Evolutionary conservation across 768 basidiomycete genomes (phyloP).

Genomic region (Hortiboletus campestris): DNA sequence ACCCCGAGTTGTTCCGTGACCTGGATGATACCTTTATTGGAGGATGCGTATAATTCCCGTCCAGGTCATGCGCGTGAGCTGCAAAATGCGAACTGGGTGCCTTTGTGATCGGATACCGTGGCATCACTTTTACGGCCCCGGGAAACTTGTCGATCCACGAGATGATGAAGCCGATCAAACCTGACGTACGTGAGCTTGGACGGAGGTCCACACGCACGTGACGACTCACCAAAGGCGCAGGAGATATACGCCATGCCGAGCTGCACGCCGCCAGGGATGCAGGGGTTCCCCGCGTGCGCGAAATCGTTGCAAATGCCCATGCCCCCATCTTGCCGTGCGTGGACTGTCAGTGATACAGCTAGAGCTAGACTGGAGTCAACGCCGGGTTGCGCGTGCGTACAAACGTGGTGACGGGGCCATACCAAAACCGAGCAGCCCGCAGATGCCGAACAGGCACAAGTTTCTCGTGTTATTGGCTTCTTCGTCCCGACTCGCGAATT

Average conservation of each 20-base stretch:
- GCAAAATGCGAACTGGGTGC: constrained; percentile 30
- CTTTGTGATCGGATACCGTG: constrained; percentile 29
- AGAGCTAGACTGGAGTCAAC: constrained; percentile 15
- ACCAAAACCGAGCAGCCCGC: constrained; percentile 21
- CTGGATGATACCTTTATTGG: constrained; percentile 7
- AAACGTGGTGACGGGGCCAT: neutral
- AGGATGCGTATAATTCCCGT: constrained; percentile 15
- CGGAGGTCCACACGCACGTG: neutral
- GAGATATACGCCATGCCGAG: constrained; percentile 32
- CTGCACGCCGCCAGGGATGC: constrained; percentile 21
- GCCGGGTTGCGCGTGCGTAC: neutral
- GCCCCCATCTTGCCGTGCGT: constrained; percentile 21
- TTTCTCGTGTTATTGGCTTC: constrained; percentile 26
- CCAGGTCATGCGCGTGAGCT: constrained; percentile 24
- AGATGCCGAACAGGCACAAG: constrained; percentile 19
- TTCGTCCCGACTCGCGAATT: constrained; percentile 6
- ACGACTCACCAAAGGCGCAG: constrained; percentile 26
- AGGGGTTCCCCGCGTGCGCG: constrained; percentile 16
- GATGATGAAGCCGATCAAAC: constrained; percentile 18
- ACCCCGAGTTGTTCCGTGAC: constrained; percentile 13
- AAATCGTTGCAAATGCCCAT: constrained; percentile 33
- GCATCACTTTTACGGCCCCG: constrained; percentile 22
- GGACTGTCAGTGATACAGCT: constrained; percentile 25
- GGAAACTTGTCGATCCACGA: constrained; percentile 31
- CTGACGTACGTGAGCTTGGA: constrained; percentile 12